These are phyloP conservation scores for Pouteria glomerata DNA, from an alignment of 148 eudicot genomes.

Conservation along the genomic window DNA sequence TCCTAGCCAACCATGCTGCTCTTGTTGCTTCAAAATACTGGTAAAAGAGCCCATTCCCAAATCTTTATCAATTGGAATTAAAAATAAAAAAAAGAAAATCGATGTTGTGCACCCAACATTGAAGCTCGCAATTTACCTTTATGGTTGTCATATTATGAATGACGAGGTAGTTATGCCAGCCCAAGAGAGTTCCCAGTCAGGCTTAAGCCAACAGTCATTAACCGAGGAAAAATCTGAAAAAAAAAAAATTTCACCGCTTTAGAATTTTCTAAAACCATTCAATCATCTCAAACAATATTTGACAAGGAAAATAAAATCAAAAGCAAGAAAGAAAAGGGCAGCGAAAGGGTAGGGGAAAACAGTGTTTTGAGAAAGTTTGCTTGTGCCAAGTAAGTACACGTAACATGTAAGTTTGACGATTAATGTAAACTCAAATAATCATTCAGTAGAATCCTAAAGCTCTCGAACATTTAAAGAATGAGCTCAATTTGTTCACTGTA, in stretches of 20 bases:
- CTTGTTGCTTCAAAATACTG: constrained; percentile 53
- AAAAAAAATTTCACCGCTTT: background rate
- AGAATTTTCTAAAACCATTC: background rate
- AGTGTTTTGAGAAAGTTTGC: background rate
- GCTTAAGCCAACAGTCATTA: constrained; percentile 30
- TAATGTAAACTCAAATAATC: background rate
- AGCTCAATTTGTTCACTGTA: background rate
- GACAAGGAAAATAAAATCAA: background rate
- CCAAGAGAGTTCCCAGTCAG: constrained; percentile 44
- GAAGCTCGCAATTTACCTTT: constrained; percentile 39
- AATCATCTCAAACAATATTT: background rate
- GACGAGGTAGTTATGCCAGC: constrained; percentile 60
- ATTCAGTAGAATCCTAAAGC: background rate
- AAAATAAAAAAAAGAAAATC: background rate
- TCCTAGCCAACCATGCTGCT: constrained; percentile 59
- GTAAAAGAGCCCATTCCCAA: constrained; percentile 1
- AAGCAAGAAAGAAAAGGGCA: background rate
- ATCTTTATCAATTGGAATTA: background rate
- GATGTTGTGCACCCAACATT: background rate
- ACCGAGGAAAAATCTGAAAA: constrained; percentile 43
- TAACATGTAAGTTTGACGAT: background rate
- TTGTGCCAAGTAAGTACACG: background rate
- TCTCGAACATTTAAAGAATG: background rate
- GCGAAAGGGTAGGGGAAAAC: background rate
- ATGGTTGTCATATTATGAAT: constrained; percentile 62